These are phyloP conservation scores for Penicillium sp. DNA, from an alignment of 2,329 filamentous ascomycete species.

Conservation along the genomic window DNA sequence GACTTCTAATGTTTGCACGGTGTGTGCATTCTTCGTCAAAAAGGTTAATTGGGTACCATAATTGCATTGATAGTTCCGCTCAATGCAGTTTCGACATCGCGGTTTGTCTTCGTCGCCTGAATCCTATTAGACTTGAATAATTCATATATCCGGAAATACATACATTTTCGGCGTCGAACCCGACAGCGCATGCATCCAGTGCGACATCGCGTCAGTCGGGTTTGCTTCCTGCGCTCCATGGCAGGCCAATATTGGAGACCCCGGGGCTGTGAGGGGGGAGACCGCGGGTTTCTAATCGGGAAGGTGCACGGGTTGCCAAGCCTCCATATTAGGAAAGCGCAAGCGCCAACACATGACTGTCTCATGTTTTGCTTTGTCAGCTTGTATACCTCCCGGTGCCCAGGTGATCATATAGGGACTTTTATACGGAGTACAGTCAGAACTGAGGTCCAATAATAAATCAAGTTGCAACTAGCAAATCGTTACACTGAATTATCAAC, in stretches of 20 bases:
- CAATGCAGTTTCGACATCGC: conserved; percentile 48
- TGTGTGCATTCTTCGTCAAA: conserved; percentile 50
- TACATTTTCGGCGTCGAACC: conserved; percentile 51
- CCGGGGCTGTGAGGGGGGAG: background rate
- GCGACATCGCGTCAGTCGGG: conserved; percentile 26
- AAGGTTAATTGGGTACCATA: conserved; percentile 52
- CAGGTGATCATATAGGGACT: too few relatives aligned
- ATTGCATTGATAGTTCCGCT: conserved; percentile 49
- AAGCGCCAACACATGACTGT: conserved; percentile 11
- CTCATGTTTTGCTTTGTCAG: background rate
- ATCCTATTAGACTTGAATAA: background rate
- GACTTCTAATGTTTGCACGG: conserved; percentile 27
- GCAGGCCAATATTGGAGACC: background rate
- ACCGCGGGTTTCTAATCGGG: background rate
- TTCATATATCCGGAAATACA: conserved; percentile 8
- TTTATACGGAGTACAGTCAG: background rate
- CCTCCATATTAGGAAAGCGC: conserved; percentile 16
- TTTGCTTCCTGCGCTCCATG: conserved; percentile 13
- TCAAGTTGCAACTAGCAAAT: background rate
- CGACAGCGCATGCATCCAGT: conserved; percentile 53
- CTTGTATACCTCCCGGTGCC: too few relatives aligned
- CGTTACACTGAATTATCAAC: background rate
- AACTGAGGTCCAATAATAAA: background rate
- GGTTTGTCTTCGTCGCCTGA: conserved; percentile 54
- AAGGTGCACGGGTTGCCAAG: background rate